These are phyloP conservation scores for Colletotrichum eremochloae DNA, from an alignment of 2,329 filamentous ascomycete species.

Conservation along the genomic window DNA sequence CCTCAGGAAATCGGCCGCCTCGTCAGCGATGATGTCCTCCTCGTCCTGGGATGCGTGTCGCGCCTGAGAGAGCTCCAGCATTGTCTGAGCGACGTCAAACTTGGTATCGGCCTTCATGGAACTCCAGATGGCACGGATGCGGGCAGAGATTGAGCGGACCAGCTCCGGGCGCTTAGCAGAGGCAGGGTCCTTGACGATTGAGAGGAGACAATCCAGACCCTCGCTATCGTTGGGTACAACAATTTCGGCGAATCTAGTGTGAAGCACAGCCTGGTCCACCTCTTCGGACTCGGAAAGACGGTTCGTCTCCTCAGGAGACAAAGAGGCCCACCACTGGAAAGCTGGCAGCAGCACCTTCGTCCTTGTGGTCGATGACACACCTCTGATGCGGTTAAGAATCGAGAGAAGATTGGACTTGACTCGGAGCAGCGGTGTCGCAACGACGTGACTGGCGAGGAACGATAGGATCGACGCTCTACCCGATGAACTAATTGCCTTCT, in stretches of 20 bases:
- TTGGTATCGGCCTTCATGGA: conserved; percentile 75
- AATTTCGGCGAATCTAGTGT: conserved; percentile 63
- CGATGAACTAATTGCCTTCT: conserved; percentile 69
- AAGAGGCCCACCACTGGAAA: conserved; percentile 75
- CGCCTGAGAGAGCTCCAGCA: conserved; percentile 73
- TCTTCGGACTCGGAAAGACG: conserved; percentile 56
- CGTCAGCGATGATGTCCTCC: conserved; percentile 60
- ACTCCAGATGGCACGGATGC: conserved; percentile 79
- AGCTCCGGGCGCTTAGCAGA: conserved; percentile 64
- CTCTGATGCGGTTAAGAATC: conserved; percentile 79
- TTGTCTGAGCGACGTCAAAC: conserved; percentile 69
- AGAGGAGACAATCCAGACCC: conserved; percentile 66
- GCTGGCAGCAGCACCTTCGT: conserved; percentile 83
- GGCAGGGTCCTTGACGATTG: conserved; percentile 58
- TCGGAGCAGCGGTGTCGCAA: conserved; percentile 74
- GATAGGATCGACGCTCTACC: conserved; percentile 74
- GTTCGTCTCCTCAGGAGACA: conserved; percentile 65
- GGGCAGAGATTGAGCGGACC: conserved; percentile 74
- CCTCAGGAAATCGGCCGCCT: conserved; percentile 80
- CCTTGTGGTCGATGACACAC: conserved; percentile 76
- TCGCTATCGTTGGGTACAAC: conserved; percentile 66
- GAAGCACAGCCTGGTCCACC: conserved; percentile 57
- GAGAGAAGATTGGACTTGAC: conserved; percentile 81
- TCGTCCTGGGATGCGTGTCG: conserved; percentile 56
- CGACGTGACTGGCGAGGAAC: conserved; percentile 80